Evolutionary conservation across 2,329 filamentous ascomycete genomes (phyloP).

Genomic region (Diaporthe sp.): DNA sequence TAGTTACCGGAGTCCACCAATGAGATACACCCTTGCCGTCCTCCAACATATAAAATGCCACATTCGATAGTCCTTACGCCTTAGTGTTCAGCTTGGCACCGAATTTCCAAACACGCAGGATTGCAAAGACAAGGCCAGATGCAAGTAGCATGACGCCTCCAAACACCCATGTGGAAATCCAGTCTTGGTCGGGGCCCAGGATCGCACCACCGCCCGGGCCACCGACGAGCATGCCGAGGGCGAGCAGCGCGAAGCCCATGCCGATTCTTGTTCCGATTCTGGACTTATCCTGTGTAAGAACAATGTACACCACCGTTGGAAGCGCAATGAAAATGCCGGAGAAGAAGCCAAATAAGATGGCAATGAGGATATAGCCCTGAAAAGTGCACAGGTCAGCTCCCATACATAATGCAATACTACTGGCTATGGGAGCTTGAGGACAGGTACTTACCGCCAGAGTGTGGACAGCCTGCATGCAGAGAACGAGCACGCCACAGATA

Average conservation of each 20-base stretch:
- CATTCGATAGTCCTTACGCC: neutral
- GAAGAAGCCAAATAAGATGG: constrained; percentile 58
- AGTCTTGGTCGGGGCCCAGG: constrained; percentile 45
- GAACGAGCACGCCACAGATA: constrained; percentile 50
- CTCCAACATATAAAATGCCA: no score
- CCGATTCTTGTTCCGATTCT: constrained; percentile 60
- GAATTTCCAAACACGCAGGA: neutral
- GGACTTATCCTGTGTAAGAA: constrained; percentile 55
- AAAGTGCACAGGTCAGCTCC: neutral
- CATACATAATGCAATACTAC: no score
- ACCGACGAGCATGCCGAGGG: constrained; percentile 51
- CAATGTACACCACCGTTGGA: constrained; percentile 55
- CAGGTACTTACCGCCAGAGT: constrained; percentile 42
- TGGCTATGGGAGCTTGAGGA: no score
- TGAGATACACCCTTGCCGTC: neutral
- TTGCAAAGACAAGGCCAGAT: neutral
- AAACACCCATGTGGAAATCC: constrained; percentile 46
- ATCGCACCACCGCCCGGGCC: constrained; percentile 53
- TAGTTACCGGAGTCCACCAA: fast-evolving
- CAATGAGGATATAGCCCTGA: constrained; percentile 50
- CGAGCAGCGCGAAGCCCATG: constrained; percentile 52
- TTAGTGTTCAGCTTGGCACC: neutral
- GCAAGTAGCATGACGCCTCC: constrained; percentile 39
- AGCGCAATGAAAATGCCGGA: constrained; percentile 59
- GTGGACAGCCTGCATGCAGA: constrained; percentile 54